Evolutionary conservation across 306 rosid species (phyloP).

Genomic region (Sesbania bispinosa): DNA sequence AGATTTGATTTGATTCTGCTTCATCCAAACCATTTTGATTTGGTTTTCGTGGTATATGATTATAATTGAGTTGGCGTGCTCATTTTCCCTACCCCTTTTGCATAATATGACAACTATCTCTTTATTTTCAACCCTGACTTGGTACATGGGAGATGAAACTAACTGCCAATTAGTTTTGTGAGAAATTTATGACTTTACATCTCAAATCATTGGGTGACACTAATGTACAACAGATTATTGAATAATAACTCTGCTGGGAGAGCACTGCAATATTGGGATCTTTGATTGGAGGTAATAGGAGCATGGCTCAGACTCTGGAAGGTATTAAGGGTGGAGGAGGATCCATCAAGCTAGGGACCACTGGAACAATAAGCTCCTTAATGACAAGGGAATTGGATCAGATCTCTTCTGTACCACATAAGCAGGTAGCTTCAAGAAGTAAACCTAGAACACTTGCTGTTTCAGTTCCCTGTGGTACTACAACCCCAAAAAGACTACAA

Average conservation of each 20-base stretch:
- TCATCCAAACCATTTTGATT: conserved; percentile 9
- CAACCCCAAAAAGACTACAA: conserved; percentile 50
- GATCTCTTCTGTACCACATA: conserved; percentile 47
- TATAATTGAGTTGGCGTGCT: not conserved
- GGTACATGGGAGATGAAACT: not conserved
- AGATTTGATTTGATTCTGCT: conserved; percentile 30
- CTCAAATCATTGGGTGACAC: conserved; percentile 25
- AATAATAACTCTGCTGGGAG: conserved; percentile 32
- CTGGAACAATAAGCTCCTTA: conserved; percentile 74
- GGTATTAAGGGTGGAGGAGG: conserved; percentile 76
- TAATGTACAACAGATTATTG: conserved; percentile 41
- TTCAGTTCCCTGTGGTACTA: conserved; percentile 42
- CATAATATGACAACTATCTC: not conserved
- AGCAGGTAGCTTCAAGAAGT: conserved; percentile 46
- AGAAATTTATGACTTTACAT: conserved; percentile 24
- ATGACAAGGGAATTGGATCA: conserved; percentile 88
- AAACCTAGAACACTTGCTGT: conserved; percentile 44
- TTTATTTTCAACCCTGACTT: not conserved
- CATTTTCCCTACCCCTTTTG: not conserved
- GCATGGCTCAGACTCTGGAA: conserved; percentile 74
- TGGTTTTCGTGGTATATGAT: not conserved
- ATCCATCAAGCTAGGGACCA: conserved; percentile 79
- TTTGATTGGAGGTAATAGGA: conserved; percentile 26
- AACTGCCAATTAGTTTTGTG: not conserved
- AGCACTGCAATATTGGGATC: conserved; percentile 20